Percentiles rank a stretch among this genome's conserved stretches.
phyloP scores from a whole-genome alignment of 495 filamentous ascomycete genomes.

The Alectoria sarmentosa region DNA sequence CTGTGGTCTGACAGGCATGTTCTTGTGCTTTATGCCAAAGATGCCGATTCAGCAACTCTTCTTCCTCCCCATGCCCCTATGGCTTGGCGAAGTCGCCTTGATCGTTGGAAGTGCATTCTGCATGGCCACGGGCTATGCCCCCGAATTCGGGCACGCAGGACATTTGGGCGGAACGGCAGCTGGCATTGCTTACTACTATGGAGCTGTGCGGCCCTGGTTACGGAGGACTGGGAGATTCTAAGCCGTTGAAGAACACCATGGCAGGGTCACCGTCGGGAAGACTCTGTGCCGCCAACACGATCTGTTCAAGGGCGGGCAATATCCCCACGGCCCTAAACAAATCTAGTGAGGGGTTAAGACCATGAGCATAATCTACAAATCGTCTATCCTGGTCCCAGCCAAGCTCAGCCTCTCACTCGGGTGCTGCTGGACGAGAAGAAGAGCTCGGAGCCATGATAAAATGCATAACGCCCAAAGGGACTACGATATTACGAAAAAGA shows the following conservation, averaged over 20 bases:
- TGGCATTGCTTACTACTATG: conserved; percentile 8
- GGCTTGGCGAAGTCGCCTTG: neutral
- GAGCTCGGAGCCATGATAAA: neutral
- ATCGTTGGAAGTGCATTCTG: conserved; percentile 1
- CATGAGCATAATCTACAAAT: too few relatives aligned
- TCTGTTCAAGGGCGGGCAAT: too few relatives aligned
- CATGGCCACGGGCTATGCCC: neutral
- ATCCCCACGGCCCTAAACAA: too few relatives aligned
- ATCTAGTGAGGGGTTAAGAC: too few relatives aligned
- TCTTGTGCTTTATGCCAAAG: neutral
- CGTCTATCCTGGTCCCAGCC: too few relatives aligned
- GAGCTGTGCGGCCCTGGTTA: neutral
- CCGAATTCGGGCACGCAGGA: conserved; percentile 11
- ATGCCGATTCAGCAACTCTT: neutral
- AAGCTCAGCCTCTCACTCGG: too few relatives aligned
- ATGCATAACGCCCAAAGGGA: too few relatives aligned
- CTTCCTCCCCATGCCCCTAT: neutral
- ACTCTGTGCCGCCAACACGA: too few relatives aligned
- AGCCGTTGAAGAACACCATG: neutral
- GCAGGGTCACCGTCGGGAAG: neutral
- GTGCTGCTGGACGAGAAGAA: too few relatives aligned
- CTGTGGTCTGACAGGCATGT: neutral
- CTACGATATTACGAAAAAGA: neutral
- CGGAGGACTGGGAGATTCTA: neutral
- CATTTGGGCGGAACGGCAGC: conserved; percentile 18